Percentiles rank a stretch among this genome's conserved stretches.
These are phyloP conservation scores for Alternaria postmessia DNA, from an alignment of 2,329 filamentous ascomycete species.

Conservation along the genomic window DNA sequence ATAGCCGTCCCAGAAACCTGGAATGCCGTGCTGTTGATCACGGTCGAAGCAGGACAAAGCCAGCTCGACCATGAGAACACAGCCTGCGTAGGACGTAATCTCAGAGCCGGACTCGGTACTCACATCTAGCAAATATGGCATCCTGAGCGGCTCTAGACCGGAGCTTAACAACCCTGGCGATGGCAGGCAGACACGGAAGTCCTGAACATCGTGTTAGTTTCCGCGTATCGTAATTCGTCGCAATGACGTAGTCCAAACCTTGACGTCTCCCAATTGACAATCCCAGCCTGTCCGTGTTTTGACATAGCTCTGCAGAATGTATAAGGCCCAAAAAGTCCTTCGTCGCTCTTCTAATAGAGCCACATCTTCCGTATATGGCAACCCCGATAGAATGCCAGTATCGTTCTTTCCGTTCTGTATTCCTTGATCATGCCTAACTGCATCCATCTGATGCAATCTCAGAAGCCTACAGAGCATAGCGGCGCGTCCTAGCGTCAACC, in stretches of 20 bases:
- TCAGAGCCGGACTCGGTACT: too few species aligned
- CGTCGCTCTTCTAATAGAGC: slow-evolving; percentile 6
- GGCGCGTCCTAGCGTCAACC: slow-evolving; percentile 5
- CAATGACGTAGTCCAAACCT: background rate
- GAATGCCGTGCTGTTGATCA: too few species aligned
- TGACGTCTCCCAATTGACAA: background rate
- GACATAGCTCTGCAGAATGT: slow-evolving; percentile 9
- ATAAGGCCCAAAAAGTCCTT: slow-evolving; percentile 6
- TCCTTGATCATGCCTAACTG: background rate
- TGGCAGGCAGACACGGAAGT: too few species aligned
- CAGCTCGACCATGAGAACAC: too few species aligned
- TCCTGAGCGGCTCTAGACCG: too few species aligned
- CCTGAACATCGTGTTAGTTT: too few species aligned
- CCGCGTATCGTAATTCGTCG: too few species aligned
- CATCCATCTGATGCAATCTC: background rate
- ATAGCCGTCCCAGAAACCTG: too few species aligned
- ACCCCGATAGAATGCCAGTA: background rate
- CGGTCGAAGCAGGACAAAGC: too few species aligned
- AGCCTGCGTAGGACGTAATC: too few species aligned
- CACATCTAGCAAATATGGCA: too few species aligned
- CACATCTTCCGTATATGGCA: background rate
- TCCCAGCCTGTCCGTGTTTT: slow-evolving; percentile 2
- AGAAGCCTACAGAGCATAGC: slow-evolving; percentile 8
- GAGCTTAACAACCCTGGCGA: too few species aligned
- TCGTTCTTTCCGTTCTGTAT: background rate